Conservation (phyloP, 1,139 yeast species). For the Hanseniaspora gamundiae region DNA sequence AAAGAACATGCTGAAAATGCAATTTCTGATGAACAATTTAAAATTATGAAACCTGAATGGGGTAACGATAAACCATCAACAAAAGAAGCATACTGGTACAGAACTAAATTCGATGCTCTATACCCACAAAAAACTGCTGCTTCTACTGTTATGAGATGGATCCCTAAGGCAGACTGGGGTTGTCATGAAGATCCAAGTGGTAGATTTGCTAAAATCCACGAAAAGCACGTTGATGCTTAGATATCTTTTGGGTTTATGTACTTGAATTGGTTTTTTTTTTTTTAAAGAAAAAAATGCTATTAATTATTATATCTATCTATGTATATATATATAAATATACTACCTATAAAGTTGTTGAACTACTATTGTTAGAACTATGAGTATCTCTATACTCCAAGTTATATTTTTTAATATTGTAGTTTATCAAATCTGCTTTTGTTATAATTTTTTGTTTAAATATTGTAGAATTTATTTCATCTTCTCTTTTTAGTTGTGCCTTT, state of each 20-base stretch:
- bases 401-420: constrained; percentile 3
- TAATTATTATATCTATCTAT: too few species aligned
- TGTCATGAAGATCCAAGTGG: constrained; percentile 98
- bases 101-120: constrained; percentile 87
- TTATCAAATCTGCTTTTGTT: constrained; percentile 5
- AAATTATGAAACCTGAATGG: constrained; percentile 90
- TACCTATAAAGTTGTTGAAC: too few species aligned
- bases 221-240: constrained; percentile 34
- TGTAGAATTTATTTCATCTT: not conserved
- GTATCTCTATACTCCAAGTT: not conserved
- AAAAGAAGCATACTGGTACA: constrained; percentile 98
- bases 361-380: not conserved
- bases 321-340: too few species aligned
- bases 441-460: constrained; percentile 3
- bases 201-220: constrained; percentile 86
- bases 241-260: not conserved
- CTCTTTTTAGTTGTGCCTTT: not conserved
- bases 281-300: too few species aligned
- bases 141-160: constrained; percentile 96
- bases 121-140: constrained; percentile 91
- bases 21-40: constrained; percentile 80
- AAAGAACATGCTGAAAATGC: constrained; percentile 87
- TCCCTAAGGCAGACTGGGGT: constrained; percentile 99
- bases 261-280: not conserved
- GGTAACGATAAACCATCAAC: constrained; percentile 90